These are phyloP conservation scores for Didymella pomorum DNA, from an alignment of 2,329 filamentous ascomycete species.

Conservation along the genomic window DNA sequence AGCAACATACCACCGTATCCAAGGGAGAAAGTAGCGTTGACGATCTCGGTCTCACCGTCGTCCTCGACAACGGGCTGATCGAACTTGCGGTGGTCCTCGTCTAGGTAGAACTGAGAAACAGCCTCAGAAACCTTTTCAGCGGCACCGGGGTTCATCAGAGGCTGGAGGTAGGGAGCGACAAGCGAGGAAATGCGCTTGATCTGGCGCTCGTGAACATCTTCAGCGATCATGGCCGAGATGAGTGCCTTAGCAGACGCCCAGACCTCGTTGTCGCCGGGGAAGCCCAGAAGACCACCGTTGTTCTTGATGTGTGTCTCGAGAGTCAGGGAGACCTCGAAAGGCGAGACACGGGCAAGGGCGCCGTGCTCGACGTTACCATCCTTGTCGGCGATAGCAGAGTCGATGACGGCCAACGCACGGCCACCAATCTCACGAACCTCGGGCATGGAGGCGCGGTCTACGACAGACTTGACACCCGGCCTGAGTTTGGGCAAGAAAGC, in stretches of 20 bases:
- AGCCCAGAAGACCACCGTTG: slow-evolving; percentile 67
- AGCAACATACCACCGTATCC: slow-evolving; percentile 98
- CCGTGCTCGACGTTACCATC: slow-evolving; percentile 63
- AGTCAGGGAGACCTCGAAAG: slow-evolving; percentile 76
- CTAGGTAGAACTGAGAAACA: slow-evolving; percentile 79
- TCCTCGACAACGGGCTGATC: slow-evolving; percentile 86
- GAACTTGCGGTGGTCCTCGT: slow-evolving; percentile 86
- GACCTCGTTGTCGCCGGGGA: slow-evolving; percentile 67
- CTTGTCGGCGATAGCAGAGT: slow-evolving; percentile 81
- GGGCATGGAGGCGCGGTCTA: slow-evolving; percentile 86
- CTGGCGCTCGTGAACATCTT: slow-evolving; percentile 85
- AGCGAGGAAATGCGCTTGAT: slow-evolving; percentile 74
- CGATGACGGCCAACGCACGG: slow-evolving; percentile 83
- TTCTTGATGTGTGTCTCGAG: slow-evolving; percentile 80
- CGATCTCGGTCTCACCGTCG: slow-evolving; percentile 92
- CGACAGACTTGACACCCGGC: slow-evolving; percentile 90
- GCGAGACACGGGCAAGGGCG: slow-evolving; percentile 69
- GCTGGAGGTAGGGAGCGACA: slow-evolving; percentile 77
- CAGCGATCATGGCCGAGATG: slow-evolving; percentile 82
- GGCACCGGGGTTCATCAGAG: slow-evolving; percentile 69
- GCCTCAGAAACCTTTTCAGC: slow-evolving; percentile 73
- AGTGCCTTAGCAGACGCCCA: slow-evolving; percentile 76
- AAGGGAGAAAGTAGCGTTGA: slow-evolving; percentile 96
- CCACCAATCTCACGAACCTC: slow-evolving; percentile 92
- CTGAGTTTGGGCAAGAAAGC: slow-evolving; percentile 94